Evolutionary conservation across 495 filamentous ascomycete species (phyloP), one percentile per base, ranked within the genome.

Genomic region (Rhypophila decipiens): DNA sequence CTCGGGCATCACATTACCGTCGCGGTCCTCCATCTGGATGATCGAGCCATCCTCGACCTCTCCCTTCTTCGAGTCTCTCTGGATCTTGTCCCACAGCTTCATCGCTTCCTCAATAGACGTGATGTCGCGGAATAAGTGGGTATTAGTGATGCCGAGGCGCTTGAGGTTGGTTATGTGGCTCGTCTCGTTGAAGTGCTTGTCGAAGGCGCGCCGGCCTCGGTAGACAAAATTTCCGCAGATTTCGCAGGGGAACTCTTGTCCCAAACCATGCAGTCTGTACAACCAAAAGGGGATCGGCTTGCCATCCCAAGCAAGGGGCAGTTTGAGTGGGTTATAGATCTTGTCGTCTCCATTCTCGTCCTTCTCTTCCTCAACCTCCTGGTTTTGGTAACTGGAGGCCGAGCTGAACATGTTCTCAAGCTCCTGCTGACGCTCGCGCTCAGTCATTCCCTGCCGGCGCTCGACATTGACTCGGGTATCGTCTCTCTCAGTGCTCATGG

Each of bases 221-320:
- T 98, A 98, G 40, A 96, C 89, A 60, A 86, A 96, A 66, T 96
- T 96, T 40, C 93, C 93, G 63, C 94, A 98, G 35, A 98, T 87
- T 59, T 97, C 91, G 69, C 93, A 98, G 3, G 84, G 76, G 53
- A 95, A 96, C 57, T 98, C 93, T 29, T 96, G 89, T 8, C 93
- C 93, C 8, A 98, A 74, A 11, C 93, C 93, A 60, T 98, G 93
- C 13, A 98, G 74, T 58, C 96, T 91, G 75, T 96, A 98, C 2
- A 98, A 80, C 93, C 93, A 98, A 72, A 90, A 97, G 12, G 93
- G 93, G 57, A 98, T 98, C 13, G 93, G 93, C 61, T 97, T 97
- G 29, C 94, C 91, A 56, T 98, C 93, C 93, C 93, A 98, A 4
- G 88, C 90, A 15, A 97, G 74, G 5, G 93, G 93, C 7, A 98